Conservation (phyloP, 176 grass and related monocot genomes). For the Bonia amplexicaulis region DNA sequence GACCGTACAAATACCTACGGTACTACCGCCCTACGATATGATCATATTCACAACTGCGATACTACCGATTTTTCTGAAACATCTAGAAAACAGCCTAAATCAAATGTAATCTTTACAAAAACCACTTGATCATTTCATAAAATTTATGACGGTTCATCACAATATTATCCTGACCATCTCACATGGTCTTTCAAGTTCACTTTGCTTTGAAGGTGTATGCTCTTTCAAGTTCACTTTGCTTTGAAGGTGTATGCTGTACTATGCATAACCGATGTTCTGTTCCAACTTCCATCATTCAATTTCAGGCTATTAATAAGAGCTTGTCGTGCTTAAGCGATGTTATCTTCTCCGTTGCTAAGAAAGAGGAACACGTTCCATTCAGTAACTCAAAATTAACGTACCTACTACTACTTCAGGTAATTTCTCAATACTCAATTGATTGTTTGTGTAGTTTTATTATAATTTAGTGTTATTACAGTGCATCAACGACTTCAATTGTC, state of each 20-base stretch:
- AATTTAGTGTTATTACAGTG: neutral
- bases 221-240: neutral
- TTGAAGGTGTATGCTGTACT: neutral
- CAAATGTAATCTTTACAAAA: too few relatives aligned
- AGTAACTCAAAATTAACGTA: constrained; percentile 95
- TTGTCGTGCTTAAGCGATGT: constrained; percentile 84
- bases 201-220: neutral
- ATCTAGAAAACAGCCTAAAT: too few relatives aligned
- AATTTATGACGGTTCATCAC: too few relatives aligned
- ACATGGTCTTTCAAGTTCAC: neutral
- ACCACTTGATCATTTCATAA: too few relatives aligned
- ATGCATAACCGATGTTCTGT: neutral
- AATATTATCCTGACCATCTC: too few relatives aligned
- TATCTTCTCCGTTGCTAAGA: constrained; percentile 92
- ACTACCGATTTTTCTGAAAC: too few relatives aligned
- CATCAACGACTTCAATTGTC: neutral
- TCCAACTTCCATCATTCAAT: neutral
- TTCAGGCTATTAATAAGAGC: constrained; percentile 91
- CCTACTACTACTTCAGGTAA: constrained; percentile 83
- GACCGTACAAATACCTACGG: too few relatives aligned
- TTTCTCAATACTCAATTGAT: neutral
- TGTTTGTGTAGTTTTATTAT: neutral
- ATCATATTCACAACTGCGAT: too few relatives aligned
- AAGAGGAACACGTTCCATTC: constrained; percentile 89
- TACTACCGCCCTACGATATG: too few relatives aligned